Conservation (phyloP, 2,329 filamentous ascomycete species). For the Apiospora rasikravindrae region DNA sequence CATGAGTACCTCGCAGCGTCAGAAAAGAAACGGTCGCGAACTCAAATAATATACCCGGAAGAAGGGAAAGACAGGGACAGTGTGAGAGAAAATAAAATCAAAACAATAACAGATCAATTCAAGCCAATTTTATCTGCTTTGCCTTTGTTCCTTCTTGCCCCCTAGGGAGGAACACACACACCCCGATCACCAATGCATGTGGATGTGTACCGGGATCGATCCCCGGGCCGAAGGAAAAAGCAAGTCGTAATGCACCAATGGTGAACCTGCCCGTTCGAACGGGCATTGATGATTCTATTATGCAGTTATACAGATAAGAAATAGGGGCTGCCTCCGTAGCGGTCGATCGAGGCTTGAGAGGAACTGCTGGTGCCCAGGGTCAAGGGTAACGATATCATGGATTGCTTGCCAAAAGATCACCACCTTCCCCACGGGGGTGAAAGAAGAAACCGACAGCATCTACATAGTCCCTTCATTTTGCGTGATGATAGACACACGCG, state of each 20-base stretch:
- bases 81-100: neutral
- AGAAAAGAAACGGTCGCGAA: slow-evolving; percentile 11
- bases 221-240: neutral
- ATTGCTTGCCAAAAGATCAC: neutral
- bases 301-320: neutral
- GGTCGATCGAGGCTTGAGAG: neutral
- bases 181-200: slow-evolving; percentile 1
- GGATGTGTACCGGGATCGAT: neutral
- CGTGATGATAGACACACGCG: neutral
- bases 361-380: neutral
- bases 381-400: neutral
- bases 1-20: neutral
- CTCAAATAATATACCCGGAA: neutral
- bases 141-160: neutral
- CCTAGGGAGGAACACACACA: neutral
- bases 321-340: neutral
- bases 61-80: neutral
- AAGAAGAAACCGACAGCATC: neutral
- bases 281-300: neutral
- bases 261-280: neutral
- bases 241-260: neutral
- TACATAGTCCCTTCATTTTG: neutral
- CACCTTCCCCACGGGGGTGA: too few species aligned
- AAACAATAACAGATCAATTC: slow-evolving; percentile 5
- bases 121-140: neutral